Conservation (phyloP, 768 basidiomycete species). For the Amanita molliuscula region DNA sequence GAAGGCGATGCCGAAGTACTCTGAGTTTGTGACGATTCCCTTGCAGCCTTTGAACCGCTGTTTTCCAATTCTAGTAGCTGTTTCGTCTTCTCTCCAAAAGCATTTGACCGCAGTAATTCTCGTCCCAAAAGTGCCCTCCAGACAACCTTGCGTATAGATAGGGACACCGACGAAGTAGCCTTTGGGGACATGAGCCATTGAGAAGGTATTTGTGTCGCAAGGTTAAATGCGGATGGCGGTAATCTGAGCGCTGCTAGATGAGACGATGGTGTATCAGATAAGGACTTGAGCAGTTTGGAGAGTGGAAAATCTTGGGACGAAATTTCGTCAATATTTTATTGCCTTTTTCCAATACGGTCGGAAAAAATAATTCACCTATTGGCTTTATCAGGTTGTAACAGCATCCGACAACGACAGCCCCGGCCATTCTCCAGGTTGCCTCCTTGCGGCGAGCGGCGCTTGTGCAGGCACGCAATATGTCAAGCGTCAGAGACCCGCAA, state of each 20-base stretch:
- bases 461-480: conserved; percentile 48
- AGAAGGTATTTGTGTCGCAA: conserved; percentile 62
- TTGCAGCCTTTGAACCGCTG: not conserved
- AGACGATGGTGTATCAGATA: not conserved
- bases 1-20: conserved; percentile 15
- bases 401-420: conserved; percentile 59
- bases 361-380: conserved; percentile 25
- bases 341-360: not conserved
- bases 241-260: conserved; percentile 26
- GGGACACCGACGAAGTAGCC: conserved; percentile 24
- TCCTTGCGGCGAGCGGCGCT: conserved; percentile 9
- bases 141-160: conserved; percentile 57
- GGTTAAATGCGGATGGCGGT: conserved; percentile 47
- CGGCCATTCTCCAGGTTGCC: conserved; percentile 37
- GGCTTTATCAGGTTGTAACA: conserved; percentile 66
- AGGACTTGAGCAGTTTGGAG: conserved; percentile 20
- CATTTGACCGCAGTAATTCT: conserved; percentile 3
- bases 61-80: not conserved
- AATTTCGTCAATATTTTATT: conserved; percentile 1
- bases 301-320: conserved; percentile 44
- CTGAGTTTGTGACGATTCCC: conserved; percentile 4
- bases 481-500: conserved; percentile 64
- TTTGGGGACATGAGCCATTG: conserved; percentile 40
- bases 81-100: not conserved
- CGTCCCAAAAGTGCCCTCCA: conserved; percentile 55